A percentile compares a stretch with the other conserved stretches of the same genome.
Conservation (phyloP, 2,329 filamentous ascomycete species). For the Aspergillus sp. region DNA sequence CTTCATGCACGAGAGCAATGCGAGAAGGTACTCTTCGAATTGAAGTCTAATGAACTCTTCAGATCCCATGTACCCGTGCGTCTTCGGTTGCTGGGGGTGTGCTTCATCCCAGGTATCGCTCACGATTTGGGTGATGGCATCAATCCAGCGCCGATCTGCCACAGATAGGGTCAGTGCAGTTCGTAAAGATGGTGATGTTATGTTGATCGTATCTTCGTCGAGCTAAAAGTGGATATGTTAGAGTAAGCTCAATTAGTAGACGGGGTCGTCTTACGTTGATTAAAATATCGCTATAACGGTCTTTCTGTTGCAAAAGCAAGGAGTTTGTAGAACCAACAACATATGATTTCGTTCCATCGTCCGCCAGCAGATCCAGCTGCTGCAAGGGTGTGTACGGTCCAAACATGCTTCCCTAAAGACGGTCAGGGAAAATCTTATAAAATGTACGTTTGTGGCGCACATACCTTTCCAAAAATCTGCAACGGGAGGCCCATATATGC, state of each 20-base stretch:
- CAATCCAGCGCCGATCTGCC: constrained; percentile 93
- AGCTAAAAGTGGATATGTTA: constrained; percentile 48
- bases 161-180: constrained; percentile 74
- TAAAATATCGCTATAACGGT: constrained; percentile 92
- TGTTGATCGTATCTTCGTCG: constrained; percentile 81
- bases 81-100: constrained; percentile 87
- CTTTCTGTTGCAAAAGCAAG: constrained; percentile 86
- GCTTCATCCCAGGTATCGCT: constrained; percentile 95
- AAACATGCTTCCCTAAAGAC: constrained; percentile 78
- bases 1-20: constrained; percentile 83
- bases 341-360: constrained; percentile 93
- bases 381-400: constrained; percentile 96
- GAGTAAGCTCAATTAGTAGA: background rate
- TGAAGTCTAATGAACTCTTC: constrained; percentile 97
- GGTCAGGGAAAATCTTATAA: constrained; percentile 36
- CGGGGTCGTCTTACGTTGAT: constrained; percentile 62
- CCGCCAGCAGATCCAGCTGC: constrained; percentile 89
- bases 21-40: constrained; percentile 94
- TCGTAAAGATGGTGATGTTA: constrained; percentile 76
- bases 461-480: constrained; percentile 88
- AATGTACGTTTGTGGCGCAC: constrained; percentile 44
- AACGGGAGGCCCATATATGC: constrained; percentile 93
- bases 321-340: constrained; percentile 97
- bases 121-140: constrained; percentile 88
- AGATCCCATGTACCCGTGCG: constrained; percentile 89